Evolutionary conservation across 306 rosid genomes (phyloP).

Genomic region (Vigna trinervia): DNA sequence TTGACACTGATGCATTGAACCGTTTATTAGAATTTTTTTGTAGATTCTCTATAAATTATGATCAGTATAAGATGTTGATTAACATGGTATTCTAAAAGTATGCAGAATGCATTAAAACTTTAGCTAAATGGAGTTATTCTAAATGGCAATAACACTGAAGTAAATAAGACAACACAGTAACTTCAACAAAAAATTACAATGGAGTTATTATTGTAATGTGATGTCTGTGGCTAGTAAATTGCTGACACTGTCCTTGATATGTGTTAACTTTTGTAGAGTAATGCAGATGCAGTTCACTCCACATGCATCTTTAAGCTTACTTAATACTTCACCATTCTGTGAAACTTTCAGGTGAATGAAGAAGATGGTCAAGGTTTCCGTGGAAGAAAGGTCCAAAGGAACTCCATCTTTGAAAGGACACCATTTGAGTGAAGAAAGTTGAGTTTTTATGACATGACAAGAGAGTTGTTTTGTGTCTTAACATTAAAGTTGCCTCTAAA

Average conservation of each 20-base stretch:
- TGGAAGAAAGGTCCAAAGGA: constrained; percentile 56
- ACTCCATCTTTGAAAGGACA: constrained; percentile 54
- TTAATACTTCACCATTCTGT: constrained; percentile 38
- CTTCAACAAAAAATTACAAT: neutral
- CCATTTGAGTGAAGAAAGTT: constrained; percentile 52
- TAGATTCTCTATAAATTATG: constrained; percentile 18
- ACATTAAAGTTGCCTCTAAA: constrained; percentile 40
- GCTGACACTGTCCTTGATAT: constrained; percentile 18
- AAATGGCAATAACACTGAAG: neutral
- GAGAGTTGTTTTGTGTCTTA: constrained; percentile 43
- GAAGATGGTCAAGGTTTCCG: constrained; percentile 57
- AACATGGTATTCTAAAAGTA: constrained; percentile 8
- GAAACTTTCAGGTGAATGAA: constrained; percentile 58
- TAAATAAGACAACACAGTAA: constrained; percentile 35
- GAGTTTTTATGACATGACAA: constrained; percentile 32
- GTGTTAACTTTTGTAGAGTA: constrained; percentile 8
- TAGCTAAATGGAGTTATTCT: too few species aligned
- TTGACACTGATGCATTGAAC: constrained; percentile 33
- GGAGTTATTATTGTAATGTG: neutral
- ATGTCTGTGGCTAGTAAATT: constrained; percentile 15
- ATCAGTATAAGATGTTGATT: constrained; percentile 18
- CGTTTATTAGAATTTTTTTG: constrained; percentile 31
- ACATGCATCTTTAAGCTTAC: constrained; percentile 33
- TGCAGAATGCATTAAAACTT: neutral
- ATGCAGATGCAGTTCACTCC: constrained; percentile 11